Evolutionary conservation across 257 asterid genomes (phyloP), one percentile per base, ranked within the genome.

Genomic region (Nicotiana otophora): DNA sequence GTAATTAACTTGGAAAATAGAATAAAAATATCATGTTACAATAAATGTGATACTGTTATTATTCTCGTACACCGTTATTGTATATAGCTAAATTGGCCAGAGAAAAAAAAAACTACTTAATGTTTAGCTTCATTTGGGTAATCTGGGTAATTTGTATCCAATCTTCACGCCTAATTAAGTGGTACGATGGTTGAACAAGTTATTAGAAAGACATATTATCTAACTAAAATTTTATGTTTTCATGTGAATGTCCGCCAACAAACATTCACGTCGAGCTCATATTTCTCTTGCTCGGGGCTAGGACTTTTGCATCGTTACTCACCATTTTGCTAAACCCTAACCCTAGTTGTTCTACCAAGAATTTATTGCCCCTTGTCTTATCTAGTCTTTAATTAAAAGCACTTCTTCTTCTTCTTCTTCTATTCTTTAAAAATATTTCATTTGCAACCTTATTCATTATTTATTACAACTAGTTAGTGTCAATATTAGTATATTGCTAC

Each of bases 241-340:
- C 88, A 89, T 87, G 93, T 90, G 97, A 94, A 92, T 91, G 92
- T 89, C 88, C 87, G 85, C 92, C 91, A 94, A 94, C 97, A 92
- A 92, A 92, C 97, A 94, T 92, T 92, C 98, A 92, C 95, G 97
- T 94, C 78, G 95, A 92, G 86, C 89, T 89, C 86, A 84, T 88
- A 80, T 89, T 84, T 79, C 89, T 83, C 88, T 79, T 79, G 89
- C 84, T 90, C 84, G 90, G 90, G 88, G 81, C 80, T 88, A 86
- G 93, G 89, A 84, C 89, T 89, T 86, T 86, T 84, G 82, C 86
- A 84, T 84, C 82, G 88, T 88, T 89, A 83, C 89, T 83, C 87
- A 86, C 61, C 57, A 78, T 75, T 90, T 87, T 84, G 81, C 86
- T 82, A 88, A 92, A 89, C 93, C 92, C 94, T 87, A 91, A 88